A percentile compares a stretch with the other conserved stretches of the same genome.
Conservation (phyloP, 2,329 filamentous ascomycete genomes). For the Ophiosphaerella herpotricha region DNA sequence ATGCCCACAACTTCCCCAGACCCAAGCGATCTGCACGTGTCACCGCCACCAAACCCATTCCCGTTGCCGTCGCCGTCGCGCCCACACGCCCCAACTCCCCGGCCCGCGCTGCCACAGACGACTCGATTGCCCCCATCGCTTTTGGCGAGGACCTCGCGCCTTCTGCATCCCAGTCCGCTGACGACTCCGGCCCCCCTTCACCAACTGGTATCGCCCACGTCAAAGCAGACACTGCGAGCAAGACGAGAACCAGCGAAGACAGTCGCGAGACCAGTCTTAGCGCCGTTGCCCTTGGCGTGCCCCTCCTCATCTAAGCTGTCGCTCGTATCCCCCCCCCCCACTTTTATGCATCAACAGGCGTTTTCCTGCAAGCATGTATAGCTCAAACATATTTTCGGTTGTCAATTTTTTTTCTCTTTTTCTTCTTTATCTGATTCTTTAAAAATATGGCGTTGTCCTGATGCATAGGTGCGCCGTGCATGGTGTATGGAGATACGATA, state of each 20-base stretch:
- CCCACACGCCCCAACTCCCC: slow-evolving; percentile 32
- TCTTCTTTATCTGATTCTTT: too few relatives aligned
- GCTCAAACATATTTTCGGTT: background rate
- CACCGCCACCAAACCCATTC: slow-evolving; percentile 1
- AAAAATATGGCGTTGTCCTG: too few relatives aligned
- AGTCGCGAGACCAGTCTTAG: slow-evolving; percentile 22
- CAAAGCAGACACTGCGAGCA: slow-evolving; percentile 32
- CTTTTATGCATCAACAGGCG: too few relatives aligned
- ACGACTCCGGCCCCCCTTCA: slow-evolving; percentile 33
- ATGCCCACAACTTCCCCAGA: slow-evolving; percentile 44
- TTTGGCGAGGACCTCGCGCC: slow-evolving; percentile 40
- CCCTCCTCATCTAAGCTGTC: slow-evolving; percentile 23
- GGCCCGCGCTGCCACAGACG: slow-evolving; percentile 33
- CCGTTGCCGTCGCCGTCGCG: slow-evolving; percentile 3
- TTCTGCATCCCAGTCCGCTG: slow-evolving; percentile 26
- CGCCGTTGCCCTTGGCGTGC: slow-evolving; percentile 25
- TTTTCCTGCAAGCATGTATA: too few relatives aligned
- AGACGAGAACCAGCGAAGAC: slow-evolving; percentile 25
- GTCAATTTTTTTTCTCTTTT: too few relatives aligned
- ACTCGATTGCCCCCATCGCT: slow-evolving; percentile 38
- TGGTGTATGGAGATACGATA: too few relatives aligned
- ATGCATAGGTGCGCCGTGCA: too few relatives aligned
- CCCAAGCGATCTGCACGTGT: slow-evolving; percentile 17
- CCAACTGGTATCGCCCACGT: slow-evolving; percentile 26
- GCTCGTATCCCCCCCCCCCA: too few relatives aligned